Evolutionary conservation across 441 rosid genomes (phyloP), one percentile per base, ranked within the genome.

Genomic region (Sinapis alba): DNA sequence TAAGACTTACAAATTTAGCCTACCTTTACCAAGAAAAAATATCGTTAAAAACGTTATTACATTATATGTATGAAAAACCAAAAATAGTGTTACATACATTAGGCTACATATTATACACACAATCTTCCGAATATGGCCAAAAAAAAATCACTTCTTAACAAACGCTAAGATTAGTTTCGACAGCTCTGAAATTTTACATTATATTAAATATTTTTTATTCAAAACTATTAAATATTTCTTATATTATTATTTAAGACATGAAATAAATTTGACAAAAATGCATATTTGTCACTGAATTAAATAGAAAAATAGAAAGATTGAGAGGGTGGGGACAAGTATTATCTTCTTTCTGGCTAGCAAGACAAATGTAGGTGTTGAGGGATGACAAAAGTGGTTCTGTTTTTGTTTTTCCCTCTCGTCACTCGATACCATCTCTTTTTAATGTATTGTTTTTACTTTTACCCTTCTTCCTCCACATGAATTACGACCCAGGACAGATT

Each of bases 291-390:
- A 38, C 18, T 5, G 1, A 21, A 47, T n/a, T 23, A 61, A 53
- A 21, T n/a, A 28, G 6, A 56, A 51, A 51, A 23, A 56, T 1
- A 20, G 15, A 24, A 61, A 72, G 41, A 13, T 6, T 20, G 56
- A 41, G 62, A 74, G 8, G 6, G 84, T 79, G 86, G 84, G 85
- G 81, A 81, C 87, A 84, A 68, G 60, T 70, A 75, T 80, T 80
- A 74, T 79, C 81, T 63, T 56, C 76, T 57, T 68, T 68, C 70
- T 32, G 65, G 45, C 78, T 77, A 56, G 60, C 70, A 69, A 65
- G 76, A 80, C 79, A 67, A 74, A 75, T 82, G 72, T 78, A 62
- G 78, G 61, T 62, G 61, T 75, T 73, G 70, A 74, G 73, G 60
- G 72, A 71, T 61, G 76, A 78, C 70, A 65, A 75, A 78, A 54